Evolutionary conservation across 208 protist genomes (phyloP), one percentile per base, ranked within the genome.

Genomic region (Trypanosoma caninum): DNA sequence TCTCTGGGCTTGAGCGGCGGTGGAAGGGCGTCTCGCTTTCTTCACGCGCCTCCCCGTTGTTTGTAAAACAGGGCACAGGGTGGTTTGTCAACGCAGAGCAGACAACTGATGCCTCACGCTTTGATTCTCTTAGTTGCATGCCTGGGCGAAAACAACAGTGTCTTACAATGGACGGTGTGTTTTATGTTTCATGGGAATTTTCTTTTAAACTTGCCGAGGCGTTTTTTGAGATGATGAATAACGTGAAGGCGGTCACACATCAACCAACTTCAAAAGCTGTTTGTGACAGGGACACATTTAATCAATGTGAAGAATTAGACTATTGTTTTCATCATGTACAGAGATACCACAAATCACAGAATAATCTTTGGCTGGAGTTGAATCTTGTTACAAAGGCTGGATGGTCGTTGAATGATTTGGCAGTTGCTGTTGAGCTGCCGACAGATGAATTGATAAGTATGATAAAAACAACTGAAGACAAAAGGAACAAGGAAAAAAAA

Each of bases 41-140:
- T 1, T 33, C 47, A 23, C 50, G 63, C 23, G 51, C 46, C 14
- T 20, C 28, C 0, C 41, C 68, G 2, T 28, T 69, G 9, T 69
- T 48, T 59, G 0, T 71, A n/a, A 30, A 51, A n/a, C 27, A 31
- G 9, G 28, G 18, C 25, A n/a, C 9, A 11, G 9, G 16, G 16
- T 44, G 3, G 16, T 72, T 69, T 66, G 48, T 80, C 20, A 80
- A 80, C 54, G 74, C 74, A 14, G 68, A 80, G 28, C 56, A 75
- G 35, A 80, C 74, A 13, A 55, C 37, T 6, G 68, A 80, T 59
- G 62, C 74, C 18, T 75, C 74, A n/a, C 48, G 55, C 1, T 80
- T 80, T 58, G 63, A 66, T 65, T 42, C 58, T 8, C 35, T 62
- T 16, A 69, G 68, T 18, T 80, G 74, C 58, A 55, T 27, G 2